Evolutionary conservation across 345 rosid genomes (phyloP), one percentile per base, ranked within the genome.

Genomic region (Eutrema yunnanense): DNA sequence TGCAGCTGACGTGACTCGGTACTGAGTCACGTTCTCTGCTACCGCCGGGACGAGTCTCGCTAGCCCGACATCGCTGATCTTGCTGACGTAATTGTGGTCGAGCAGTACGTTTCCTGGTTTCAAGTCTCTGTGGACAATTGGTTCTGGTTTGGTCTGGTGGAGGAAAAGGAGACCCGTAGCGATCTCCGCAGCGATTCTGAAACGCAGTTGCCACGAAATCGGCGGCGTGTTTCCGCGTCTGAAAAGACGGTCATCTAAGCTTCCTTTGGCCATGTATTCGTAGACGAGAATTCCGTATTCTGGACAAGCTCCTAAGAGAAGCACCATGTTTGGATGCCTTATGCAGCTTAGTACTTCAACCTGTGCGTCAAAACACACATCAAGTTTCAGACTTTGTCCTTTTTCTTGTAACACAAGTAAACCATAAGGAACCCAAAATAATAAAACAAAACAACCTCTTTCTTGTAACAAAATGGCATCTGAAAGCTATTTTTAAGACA

Each of bases 311-410:
- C 98, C 98, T 49, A 94, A 75, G 27, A 94, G 95, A 14, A 94
- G 95, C 51, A 94, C 97, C 97, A 94, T 94, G 83, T 89, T 88
- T 14, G 98, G 98, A 84, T 94, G 98, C 75, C 98, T 81, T 74
- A 94, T 88, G 81, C 88, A 82, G 83, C 96, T 89, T 16, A 94
- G 85, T 8, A 94, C 90, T 75, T 91, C 95, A 74, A 94, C 82
- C 98, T 94, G 78, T 5, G 56, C 2, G 42, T 57, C 57, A 54
- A 62, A 63, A 11, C 42, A 54, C 34, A 52, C 37, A 53, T 47
- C 3, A 46, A 29, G 47, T 54, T 26, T 54, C 33, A 63, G 38
- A 55, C 1, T 1, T 36, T 27, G 12, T 16, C n/a, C 41, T 1
- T 63, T 57, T 51, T 3, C 73, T 61, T 60, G 73, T 44, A 36